These are phyloP conservation scores for Circinella minor DNA, from an alignment of 371 early-diverging fungal genomes.

Conservation along the genomic window DNA sequence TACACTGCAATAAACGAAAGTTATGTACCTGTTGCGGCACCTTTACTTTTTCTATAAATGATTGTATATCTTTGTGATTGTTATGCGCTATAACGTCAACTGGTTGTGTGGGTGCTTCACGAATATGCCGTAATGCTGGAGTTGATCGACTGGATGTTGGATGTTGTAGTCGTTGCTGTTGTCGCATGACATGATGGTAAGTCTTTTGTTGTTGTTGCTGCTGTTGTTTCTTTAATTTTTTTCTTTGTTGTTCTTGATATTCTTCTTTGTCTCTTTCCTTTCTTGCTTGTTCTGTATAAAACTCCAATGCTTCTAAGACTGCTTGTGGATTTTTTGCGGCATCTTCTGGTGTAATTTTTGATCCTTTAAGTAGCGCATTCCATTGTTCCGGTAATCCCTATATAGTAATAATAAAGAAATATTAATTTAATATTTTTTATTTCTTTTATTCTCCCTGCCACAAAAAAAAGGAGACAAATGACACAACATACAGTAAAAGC, in stretches of 20 bases:
- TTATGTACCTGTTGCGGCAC: not conserved
- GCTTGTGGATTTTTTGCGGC: slow-evolving; percentile 94
- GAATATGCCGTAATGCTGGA: not conserved
- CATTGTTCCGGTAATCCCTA: slow-evolving; percentile 91
- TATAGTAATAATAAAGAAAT: not conserved
- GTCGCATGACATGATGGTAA: not conserved
- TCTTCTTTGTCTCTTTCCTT: slow-evolving; percentile 52
- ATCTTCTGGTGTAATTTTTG: slow-evolving; percentile 91
- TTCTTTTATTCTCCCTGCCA: not conserved
- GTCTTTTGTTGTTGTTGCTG: slow-evolving; percentile 8
- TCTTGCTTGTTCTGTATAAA: slow-evolving; percentile 83
- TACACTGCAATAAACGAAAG: not conserved
- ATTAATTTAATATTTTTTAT: too few relatives aligned
- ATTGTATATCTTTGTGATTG: not conserved
- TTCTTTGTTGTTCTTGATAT: slow-evolving; percentile 27
- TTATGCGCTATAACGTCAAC: not conserved
- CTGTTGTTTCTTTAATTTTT: slow-evolving; percentile 13
- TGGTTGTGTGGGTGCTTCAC: slow-evolving; percentile 12
- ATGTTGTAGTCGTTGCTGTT: too few relatives aligned
- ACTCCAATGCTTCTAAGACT: slow-evolving; percentile 93
- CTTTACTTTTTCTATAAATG: not conserved
- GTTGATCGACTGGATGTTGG: not conserved
- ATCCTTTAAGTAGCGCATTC: slow-evolving; percentile 83
- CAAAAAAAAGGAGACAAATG: not conserved
- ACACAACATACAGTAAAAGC: slow-evolving; percentile 78